Evolutionary conservation across 495 filamentous ascomycete species (phyloP).

Genomic region (Chaetomium tenue): DNA sequence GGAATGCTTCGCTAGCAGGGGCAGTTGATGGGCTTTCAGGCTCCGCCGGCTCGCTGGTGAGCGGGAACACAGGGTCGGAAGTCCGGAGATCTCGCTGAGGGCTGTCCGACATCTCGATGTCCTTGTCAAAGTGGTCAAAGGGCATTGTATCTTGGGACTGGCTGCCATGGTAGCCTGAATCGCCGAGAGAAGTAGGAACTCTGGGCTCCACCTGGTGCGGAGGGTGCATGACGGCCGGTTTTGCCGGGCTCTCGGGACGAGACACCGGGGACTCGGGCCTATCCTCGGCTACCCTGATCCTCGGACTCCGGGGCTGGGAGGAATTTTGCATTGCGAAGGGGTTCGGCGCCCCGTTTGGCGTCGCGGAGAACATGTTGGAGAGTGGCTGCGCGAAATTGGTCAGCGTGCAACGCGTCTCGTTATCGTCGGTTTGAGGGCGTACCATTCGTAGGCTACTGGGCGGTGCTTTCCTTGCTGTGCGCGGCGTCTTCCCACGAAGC

Average conservation of each 20-base stretch:
- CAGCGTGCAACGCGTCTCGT: constrained; percentile 15
- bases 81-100: constrained; percentile 21
- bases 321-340: constrained; percentile 43
- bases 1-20: constrained; percentile 48
- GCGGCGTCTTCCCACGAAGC: constrained; percentile 87
- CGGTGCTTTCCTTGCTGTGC: constrained; percentile 71
- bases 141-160: constrained; percentile 46
- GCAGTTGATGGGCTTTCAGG: constrained; percentile 27
- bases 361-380: constrained; percentile 71
- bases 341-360: constrained; percentile 46
- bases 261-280: constrained; percentile 21
- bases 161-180: constrained; percentile 84
- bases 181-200: constrained; percentile 40
- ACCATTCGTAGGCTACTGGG: constrained; percentile 66
- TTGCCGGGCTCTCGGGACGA: constrained; percentile 33
- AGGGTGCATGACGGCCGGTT: constrained; percentile 21
- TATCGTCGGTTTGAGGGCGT: constrained; percentile 31
- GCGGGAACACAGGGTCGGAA: constrained; percentile 24
- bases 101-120: constrained; percentile 29
- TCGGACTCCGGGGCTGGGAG: constrained; percentile 39
- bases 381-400: constrained; percentile 62
- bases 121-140: constrained; percentile 33
- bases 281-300: constrained; percentile 41
- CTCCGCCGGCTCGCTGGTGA: constrained; percentile 17
- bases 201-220: constrained; percentile 23